Evolutionary conservation across 805 yeast species (phyloP), one percentile per base, ranked within the genome.

Genomic region (Saturnispora ahearnii): DNA sequence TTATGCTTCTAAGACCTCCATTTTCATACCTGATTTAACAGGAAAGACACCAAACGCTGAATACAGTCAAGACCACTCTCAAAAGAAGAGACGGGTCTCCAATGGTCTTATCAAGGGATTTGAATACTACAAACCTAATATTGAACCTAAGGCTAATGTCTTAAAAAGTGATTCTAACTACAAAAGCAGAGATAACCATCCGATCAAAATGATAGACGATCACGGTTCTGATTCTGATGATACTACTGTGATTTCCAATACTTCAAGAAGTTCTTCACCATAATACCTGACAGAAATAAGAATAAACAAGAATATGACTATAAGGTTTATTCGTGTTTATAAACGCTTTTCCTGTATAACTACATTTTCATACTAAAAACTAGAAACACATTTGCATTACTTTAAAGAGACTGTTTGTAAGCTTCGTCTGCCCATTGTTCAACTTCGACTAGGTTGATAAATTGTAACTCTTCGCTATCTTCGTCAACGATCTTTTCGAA

Each of bases 361-460:
- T 36, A 36, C 26, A 8, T 36, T 36, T 36, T 36, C 24, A 29
- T 24, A 24, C 12, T 11, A 24, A 24, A 24, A 12, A 22, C 15
- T 22, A 22, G 13, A 38, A 38, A 38, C 15, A 22, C 18, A 38
- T 24, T 38, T 38, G 28, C 42, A 38, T 37, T 37, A 38, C n/a
- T 46, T 10, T 11, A 46, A 22, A 26, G 9, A 4, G 50, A 41
- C 22, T 47, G 21, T 10, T 21, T 22, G 48, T 68, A 74, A 58
- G 77, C 73, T 21, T 67, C 69, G 53, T 79, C 82, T 0, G 85
- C 82, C 58, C 81, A 65, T 13, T 65, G 61, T 59, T 82, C 87
- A 50, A 82, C 74, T 53, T 83, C 88, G 9, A 55, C 62, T 33
- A 82, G 61, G 34, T 71, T 76, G 49, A 81, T 58, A 8, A 70